Base-by-base conservation (phyloP, 148 eudicot genomes). In the Rhododendron ovatum region DNA sequence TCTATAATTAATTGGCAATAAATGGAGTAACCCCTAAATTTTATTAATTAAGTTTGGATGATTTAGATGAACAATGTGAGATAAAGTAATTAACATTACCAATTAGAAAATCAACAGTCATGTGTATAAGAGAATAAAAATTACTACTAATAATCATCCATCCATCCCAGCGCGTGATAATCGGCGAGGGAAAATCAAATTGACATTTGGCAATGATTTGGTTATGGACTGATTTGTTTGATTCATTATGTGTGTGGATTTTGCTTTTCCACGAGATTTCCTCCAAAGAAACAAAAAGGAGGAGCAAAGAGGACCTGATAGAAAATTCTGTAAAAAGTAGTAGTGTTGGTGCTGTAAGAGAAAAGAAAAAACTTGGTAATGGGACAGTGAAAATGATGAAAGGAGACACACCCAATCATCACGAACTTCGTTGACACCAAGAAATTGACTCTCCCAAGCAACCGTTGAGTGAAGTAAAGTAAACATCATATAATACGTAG, bases 391-490 rank as follows among this genome's bases (percentile, higher is more conserved):
- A 61, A 82, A 83, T 43, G 17, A 57, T 35, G 48, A 82, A 55
- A 82, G 75, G 4, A 26, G 84, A 63, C 75, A n/a, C 76, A 65
- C 24, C 82, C 84, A 82, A 86, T 86, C 88, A 86, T 86, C 74
- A 86, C 83, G 10, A 51, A 74, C 81, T 51, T 82, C 82, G 85
- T 86, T 82, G 85, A 82, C 85, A 86, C 85, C 85, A 82, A 86
- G 88, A 86, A 86, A 86, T 86, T 86, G 88, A 86, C 87, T 81
- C 67, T 86, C 65, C 39, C 26, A 86, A 82, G 88, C 81, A 82
- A 82, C 75, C 85, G 81, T 86, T 82, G 80, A 82, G 65, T 81
- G 67, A 63, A 80, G 87, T 13, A 86, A 47, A 48, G 82, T 47
- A 47, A 47, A 9, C 11, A 47, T 47, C 50, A 47, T 47, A 41